Conservation (phyloP, 306 rosid species). For the Gynostemma pentaphyllum region DNA sequence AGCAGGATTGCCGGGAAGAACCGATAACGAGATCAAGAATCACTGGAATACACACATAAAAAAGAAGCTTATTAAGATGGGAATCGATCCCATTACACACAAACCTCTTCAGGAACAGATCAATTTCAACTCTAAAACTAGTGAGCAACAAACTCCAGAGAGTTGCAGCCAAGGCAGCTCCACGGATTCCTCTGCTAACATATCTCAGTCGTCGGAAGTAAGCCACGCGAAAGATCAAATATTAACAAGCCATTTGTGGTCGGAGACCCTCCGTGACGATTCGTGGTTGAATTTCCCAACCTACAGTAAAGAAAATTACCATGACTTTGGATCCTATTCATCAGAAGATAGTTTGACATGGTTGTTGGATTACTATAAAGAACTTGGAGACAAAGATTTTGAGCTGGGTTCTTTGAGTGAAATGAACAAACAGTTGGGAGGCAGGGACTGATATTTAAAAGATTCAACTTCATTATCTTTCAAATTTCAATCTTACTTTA, state of each 20-base stretch:
- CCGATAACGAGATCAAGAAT: constrained; percentile 89
- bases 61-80: constrained; percentile 73
- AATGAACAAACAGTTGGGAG: constrained; percentile 3
- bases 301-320: background rate
- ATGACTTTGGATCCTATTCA: constrained; percentile 20
- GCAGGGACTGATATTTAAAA: background rate
- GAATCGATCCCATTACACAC: constrained; percentile 79
- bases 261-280: background rate
- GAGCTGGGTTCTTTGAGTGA: constrained; percentile 23
- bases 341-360: constrained; percentile 17
- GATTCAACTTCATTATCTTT: too few relatives aligned
- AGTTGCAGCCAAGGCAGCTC: constrained; percentile 5
- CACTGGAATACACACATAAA: constrained; percentile 82
- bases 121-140: background rate
- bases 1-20: constrained; percentile 70
- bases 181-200: background rate
- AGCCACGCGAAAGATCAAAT: background rate
- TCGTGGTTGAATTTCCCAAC: constrained; percentile 20
- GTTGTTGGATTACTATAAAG: constrained; percentile 23
- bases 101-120: constrained; percentile 31
- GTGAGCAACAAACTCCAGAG: background rate
- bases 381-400: constrained; percentile 18
- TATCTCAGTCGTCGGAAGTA: background rate
- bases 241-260: background rate
- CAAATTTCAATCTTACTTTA: too few relatives aligned